phyloP scores from a whole-genome alignment of 1,139 yeast genomes.

The Candida smagusa region DNA sequence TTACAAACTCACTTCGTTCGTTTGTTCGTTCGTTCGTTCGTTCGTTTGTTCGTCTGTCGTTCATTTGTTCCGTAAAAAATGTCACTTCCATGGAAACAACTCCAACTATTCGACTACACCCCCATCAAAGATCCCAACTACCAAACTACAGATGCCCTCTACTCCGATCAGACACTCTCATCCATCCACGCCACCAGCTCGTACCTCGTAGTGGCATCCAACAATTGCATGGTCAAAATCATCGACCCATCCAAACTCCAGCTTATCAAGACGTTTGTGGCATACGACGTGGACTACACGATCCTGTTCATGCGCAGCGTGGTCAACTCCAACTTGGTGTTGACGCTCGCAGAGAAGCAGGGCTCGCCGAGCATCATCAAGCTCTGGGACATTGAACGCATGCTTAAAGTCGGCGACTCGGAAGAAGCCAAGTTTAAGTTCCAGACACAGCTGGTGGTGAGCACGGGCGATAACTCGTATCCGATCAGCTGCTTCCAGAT shows the following conservation, averaged over 20 bases:
- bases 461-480: conserved; percentile 60
- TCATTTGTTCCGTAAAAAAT: background rate
- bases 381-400: conserved; percentile 66
- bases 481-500: conserved; percentile 69
- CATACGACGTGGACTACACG: conserved; percentile 63
- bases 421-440: conserved; percentile 34
- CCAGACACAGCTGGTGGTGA: conserved; percentile 31
- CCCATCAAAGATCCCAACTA: conserved; percentile 83
- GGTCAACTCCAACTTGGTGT: conserved; percentile 46
- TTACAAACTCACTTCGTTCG: too few species aligned
- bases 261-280: conserved; percentile 49
- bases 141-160: conserved; percentile 61
- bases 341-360: conserved; percentile 72
- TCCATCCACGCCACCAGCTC: conserved; percentile 55
- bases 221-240: conserved; percentile 54
- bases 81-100: conserved; percentile 52
- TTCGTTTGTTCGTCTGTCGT: background rate
- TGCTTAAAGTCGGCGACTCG: conserved; percentile 25
- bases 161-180: conserved; percentile 74
- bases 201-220: conserved; percentile 57
- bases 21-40: too few species aligned
- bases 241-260: conserved; percentile 47
- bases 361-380: conserved; percentile 67
- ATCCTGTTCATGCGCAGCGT: conserved; percentile 55
- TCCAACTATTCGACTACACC: conserved; percentile 78